phyloP scores from a whole-genome alignment of 768 basidiomycete genomes.

The Russula dissimulans region DNA sequence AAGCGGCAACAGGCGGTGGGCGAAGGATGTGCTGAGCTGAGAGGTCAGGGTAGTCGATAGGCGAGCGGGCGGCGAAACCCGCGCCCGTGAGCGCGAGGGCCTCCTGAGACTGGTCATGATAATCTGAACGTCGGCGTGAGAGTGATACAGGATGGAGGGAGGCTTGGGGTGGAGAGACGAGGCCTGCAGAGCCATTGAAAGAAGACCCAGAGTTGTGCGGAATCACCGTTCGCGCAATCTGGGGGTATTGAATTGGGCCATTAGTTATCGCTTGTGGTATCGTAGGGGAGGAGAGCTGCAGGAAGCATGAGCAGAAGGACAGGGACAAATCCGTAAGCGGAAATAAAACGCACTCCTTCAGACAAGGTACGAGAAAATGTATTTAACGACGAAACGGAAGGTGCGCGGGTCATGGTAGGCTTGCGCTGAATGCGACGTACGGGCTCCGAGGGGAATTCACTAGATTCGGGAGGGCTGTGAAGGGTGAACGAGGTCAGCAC shows the following conservation, averaged over 20 bases:
- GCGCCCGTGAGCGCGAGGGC: constrained; percentile 32
- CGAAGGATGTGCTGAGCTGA: constrained; percentile 51
- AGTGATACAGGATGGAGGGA: constrained; percentile 75
- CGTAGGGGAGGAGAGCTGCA: constrained; percentile 31
- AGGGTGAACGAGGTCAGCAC: background rate
- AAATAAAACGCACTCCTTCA: constrained; percentile 21
- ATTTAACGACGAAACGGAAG: constrained; percentile 11
- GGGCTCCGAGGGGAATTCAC: constrained; percentile 11
- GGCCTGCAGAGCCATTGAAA: constrained; percentile 32
- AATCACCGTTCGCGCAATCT: constrained; percentile 33
- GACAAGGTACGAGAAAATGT: constrained; percentile 13
- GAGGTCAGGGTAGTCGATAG: constrained; percentile 79
- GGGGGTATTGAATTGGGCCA: constrained; percentile 47
- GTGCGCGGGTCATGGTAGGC: constrained; percentile 17
- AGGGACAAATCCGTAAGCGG: background rate
- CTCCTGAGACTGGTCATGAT: constrained; percentile 68
- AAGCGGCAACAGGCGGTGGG: constrained; percentile 71
- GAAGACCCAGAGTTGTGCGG: constrained; percentile 34
- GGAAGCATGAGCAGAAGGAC: background rate
- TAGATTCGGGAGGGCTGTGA: constrained; percentile 13
- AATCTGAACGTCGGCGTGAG: constrained; percentile 65
- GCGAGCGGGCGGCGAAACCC: constrained; percentile 36
- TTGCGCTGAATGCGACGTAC: constrained; percentile 19
- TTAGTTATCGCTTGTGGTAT: constrained; percentile 29
- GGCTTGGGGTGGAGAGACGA: constrained; percentile 66